Evolutionary conservation across 345 rosid species (phyloP).

Genomic region (Capsella bursapastoris): DNA sequence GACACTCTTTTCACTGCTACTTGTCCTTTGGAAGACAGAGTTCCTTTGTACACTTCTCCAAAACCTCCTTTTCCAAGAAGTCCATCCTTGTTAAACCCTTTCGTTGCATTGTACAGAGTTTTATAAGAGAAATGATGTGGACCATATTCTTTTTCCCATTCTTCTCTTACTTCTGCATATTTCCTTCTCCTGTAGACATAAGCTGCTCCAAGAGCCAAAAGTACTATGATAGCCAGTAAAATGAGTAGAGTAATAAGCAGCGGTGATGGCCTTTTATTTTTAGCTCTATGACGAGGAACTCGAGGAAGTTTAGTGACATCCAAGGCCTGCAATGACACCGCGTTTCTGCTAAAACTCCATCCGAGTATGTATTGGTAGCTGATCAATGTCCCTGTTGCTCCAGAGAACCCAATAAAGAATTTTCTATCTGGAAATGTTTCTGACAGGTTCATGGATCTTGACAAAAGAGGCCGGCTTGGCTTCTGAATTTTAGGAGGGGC

Average conservation of each 20-base stretch:
- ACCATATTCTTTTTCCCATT: conserved; percentile 58
- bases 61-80: conserved; percentile 56
- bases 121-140: conserved; percentile 51
- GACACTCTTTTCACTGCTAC: conserved; percentile 63
- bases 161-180: conserved; percentile 51
- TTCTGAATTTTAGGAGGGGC: conserved; percentile 47
- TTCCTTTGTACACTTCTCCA: conserved; percentile 61
- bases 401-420: conserved; percentile 67
- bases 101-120: conserved; percentile 51
- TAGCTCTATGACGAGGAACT: conserved; percentile 47
- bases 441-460: conserved; percentile 53
- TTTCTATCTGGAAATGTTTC: conserved; percentile 42
- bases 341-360: conserved; percentile 61
- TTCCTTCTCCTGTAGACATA: conserved; percentile 42
- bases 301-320: conserved; percentile 52
- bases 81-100: conserved; percentile 50
- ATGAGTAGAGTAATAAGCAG: conserved; percentile 24
- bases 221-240: conserved; percentile 22
- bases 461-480: conserved; percentile 60
- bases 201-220: conserved; percentile 35
- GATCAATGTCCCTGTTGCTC: conserved; percentile 51
- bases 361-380: conserved; percentile 62
- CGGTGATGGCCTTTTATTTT: neutral
- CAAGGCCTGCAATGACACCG: conserved; percentile 47
- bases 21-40: conserved; percentile 43